phyloP scores from a whole-genome alignment of 202 grass and related monocot species.

The Eragrostis tef region DNA sequence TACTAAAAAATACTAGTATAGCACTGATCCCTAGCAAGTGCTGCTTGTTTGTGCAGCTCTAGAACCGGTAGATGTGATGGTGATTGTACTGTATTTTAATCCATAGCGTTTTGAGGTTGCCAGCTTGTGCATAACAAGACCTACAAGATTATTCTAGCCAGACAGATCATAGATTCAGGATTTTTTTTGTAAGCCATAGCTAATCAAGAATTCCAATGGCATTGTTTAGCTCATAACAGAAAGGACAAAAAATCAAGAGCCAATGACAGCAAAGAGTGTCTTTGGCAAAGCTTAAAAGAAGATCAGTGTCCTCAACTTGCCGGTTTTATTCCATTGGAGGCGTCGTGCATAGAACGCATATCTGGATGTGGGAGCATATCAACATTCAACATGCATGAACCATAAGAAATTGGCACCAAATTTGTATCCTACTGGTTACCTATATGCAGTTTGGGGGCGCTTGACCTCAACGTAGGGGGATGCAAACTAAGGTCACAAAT shows the following conservation, averaged over 20 bases:
- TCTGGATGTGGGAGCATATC: neutral
- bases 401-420: neutral
- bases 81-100: conserved; percentile 42
- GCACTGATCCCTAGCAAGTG: conserved; percentile 53
- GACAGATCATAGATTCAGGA: conserved; percentile 32
- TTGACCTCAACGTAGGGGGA: neutral
- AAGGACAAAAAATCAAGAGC: conserved; percentile 19
- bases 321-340: conserved; percentile 35
- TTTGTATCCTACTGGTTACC: neutral
- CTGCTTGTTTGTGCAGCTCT: neutral
- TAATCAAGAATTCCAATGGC: conserved; percentile 1
- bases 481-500: neutral
- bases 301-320: conserved; percentile 35
- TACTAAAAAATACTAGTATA: conserved; percentile 19
- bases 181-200: conserved; percentile 6
- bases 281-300: conserved; percentile 33
- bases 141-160: conserved; percentile 34
- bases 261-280: conserved; percentile 38
- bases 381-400: conserved; percentile 18
- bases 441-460: neutral
- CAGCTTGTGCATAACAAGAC: conserved; percentile 26
- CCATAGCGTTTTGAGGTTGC: neutral
- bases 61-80: neutral
- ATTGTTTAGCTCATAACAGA: conserved; percentile 6
- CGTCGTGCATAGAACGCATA: conserved; percentile 33